Base-by-base conservation (phyloP, 176 grass and related monocot genomes). In the Musa troglodytarum region DNA sequence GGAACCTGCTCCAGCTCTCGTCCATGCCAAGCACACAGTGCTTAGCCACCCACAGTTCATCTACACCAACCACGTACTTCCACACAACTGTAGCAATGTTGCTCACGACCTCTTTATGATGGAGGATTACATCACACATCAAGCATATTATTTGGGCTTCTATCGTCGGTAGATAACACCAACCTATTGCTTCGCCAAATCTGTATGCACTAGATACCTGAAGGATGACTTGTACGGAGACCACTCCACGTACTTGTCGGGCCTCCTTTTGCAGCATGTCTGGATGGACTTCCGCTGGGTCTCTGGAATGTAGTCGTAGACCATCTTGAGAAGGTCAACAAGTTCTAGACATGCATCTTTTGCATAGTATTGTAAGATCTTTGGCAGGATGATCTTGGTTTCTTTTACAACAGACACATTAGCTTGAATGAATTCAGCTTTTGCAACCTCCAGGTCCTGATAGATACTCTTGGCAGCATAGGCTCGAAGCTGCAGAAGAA, bases 191-290 rank as follows among this genome's bases (percentile, higher is more conserved):
- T 85, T 68, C 20, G 81, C 90, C 86, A 99, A 87, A 87, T 79
- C 88, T 65, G 65, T 88, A 81, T 99, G 91, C 69, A 99, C 81
- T 85, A 80, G 80, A 69, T 99, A 99, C 88, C 80, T 86, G 79
- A 95, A 95, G 65, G 88, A 81, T 49, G 91, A 95, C 72, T 92
- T 99, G 77, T 84, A 92, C 0, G 96, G 91, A 65, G 91, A 77
- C 88, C 91, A 99, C 75, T 92, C 86, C 52, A 99, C 79, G 82
- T 70, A 77, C 76, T 88, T 99, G 23, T 99, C 91, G 50, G 87
- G 79, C 56, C 64, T 89, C 61, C 83, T 90, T 65, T 68, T 83
- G 73, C 86, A 84, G 49, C 85, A 87, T 74, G 87, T 81, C 66
- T 76, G 83, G 56, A 92, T 91, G 84, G 84, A 80, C 21, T 85